phyloP scores from a whole-genome alignment of 208 protist species.

The Porcisia hertigi region DNA sequence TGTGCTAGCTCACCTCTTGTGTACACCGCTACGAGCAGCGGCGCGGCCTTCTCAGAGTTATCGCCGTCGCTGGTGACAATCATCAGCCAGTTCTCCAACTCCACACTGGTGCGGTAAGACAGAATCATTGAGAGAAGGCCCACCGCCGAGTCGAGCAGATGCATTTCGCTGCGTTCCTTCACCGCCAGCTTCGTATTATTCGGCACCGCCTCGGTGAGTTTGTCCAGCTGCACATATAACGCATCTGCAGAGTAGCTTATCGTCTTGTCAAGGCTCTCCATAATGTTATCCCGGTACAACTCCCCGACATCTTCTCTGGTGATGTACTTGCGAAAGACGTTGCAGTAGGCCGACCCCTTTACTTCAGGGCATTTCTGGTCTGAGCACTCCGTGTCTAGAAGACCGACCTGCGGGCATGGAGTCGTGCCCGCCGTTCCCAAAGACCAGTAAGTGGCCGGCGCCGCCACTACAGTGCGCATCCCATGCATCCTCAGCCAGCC shows the following conservation, averaged over 20 bases:
- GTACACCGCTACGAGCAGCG: constrained; percentile 65
- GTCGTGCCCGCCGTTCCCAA: constrained; percentile 4
- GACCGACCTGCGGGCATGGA: constrained; percentile 41
- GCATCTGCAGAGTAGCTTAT: constrained; percentile 46
- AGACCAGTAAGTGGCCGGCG: constrained; percentile 56
- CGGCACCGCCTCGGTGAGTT: constrained; percentile 11
- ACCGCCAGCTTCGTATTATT: constrained; percentile 23
- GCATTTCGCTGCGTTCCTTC: constrained; percentile 53
- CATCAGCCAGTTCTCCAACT: constrained; percentile 71
- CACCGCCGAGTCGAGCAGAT: constrained; percentile 67
- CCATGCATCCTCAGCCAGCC: constrained; percentile 36
- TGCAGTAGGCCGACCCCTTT: constrained; percentile 48
- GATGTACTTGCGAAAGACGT: constrained; percentile 51
- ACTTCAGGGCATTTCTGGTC: constrained; percentile 29
- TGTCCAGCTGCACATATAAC: constrained; percentile 62
- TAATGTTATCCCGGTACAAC: constrained; percentile 55
- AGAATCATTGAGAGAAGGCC: constrained; percentile 56
- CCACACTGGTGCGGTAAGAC: constrained; percentile 34
- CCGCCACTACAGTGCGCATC: constrained; percentile 45
- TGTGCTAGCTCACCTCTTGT: constrained; percentile 53
- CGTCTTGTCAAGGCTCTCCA: constrained; percentile 36
- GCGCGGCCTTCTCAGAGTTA: constrained; percentile 31
- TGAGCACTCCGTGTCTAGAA: constrained; percentile 68
- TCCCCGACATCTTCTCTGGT: constrained; percentile 47
- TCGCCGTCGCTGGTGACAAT: constrained; percentile 60